A percentile compares a stretch with the other conserved stretches of the same genome.
Evolutionary conservation across 106 monocot species (phyloP).

Genomic region (Platanthera zijinensis): DNA sequence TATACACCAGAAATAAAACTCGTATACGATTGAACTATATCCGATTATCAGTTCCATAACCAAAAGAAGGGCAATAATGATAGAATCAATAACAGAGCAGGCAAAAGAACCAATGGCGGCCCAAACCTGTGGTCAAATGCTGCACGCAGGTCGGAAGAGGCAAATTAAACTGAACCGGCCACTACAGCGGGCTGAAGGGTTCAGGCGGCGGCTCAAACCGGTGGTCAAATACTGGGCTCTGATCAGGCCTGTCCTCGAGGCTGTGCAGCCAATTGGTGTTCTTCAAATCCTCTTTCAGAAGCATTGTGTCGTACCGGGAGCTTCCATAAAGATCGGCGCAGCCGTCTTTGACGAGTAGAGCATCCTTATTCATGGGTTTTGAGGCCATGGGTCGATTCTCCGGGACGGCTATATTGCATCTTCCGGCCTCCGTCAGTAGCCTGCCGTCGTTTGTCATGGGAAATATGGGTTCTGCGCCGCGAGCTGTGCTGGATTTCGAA

Average conservation of each 20-base stretch:
- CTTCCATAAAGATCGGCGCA: slow-evolving; percentile 65
- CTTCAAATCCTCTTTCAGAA: slow-evolving; percentile 81
- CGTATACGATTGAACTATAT: not conserved
- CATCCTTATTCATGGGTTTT: slow-evolving; percentile 33
- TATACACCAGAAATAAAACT: not conserved
- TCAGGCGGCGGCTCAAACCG: slow-evolving; percentile 82
- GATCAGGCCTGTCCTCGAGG: slow-evolving; percentile 68
- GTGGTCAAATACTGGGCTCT: slow-evolving; percentile 75
- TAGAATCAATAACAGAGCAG: not conserved
- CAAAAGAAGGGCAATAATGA: not conserved
- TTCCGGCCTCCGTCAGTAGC: slow-evolving; percentile 1
- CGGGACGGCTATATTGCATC: slow-evolving; percentile 18
- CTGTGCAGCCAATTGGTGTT: slow-evolving; percentile 88
- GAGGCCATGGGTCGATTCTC: slow-evolving; percentile 17
- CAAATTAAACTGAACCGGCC: not conserved
- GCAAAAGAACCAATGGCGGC: not conserved
- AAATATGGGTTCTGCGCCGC: slow-evolving; percentile 32
- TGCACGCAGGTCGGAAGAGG: not conserved
- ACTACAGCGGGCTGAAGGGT: slow-evolving; percentile 54
- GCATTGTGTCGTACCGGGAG: slow-evolving; percentile 69
- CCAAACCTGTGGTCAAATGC: not conserved
- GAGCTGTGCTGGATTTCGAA: slow-evolving; percentile 34
- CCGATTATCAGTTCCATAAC: not conserved
- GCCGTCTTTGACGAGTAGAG: slow-evolving; percentile 25
- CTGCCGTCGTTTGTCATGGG: slow-evolving; percentile 21